Conservation (phyloP, 2,329 filamentous ascomycete species). For the Epichloe uncinata region DNA sequence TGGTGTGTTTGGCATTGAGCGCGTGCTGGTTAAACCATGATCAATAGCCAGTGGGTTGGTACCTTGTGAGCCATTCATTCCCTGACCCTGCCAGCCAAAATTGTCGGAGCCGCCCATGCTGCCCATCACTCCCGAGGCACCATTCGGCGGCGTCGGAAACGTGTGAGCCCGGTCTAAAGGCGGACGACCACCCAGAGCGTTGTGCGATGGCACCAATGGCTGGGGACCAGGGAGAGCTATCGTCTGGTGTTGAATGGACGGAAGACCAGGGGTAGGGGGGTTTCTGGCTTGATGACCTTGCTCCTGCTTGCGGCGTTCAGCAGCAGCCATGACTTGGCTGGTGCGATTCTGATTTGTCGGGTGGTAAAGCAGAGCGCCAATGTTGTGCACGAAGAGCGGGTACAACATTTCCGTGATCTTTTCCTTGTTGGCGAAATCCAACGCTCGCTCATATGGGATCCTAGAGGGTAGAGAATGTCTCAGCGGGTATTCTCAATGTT, state of each 20-base stretch:
- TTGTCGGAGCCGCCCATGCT: conserved; percentile 61
- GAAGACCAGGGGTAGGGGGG: conserved; percentile 39
- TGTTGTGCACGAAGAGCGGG: conserved; percentile 94
- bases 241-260: conserved; percentile 52
- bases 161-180: conserved; percentile 75
- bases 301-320: conserved; percentile 63
- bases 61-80: conserved; percentile 48
- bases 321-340: conserved; percentile 77
- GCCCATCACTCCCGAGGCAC: conserved; percentile 72
- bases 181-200: conserved; percentile 56
- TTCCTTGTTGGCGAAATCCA: conserved; percentile 98
- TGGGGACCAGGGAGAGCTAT: conserved; percentile 49
- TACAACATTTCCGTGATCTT: conserved; percentile 95
- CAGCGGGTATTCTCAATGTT: conserved; percentile 8
- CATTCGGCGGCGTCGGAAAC: conserved; percentile 87
- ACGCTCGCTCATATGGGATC: conserved; percentile 95
- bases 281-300: conserved; percentile 51
- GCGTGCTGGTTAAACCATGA: conserved; percentile 59
- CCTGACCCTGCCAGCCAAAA: conserved; percentile 62
- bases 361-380: conserved; percentile 85
- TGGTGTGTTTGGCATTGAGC: conserved; percentile 82
- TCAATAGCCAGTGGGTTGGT: conserved; percentile 70
- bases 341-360: conserved; percentile 75
- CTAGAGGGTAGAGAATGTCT: conserved; percentile 31
- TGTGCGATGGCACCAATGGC: conserved; percentile 48